Base-by-base conservation (phyloP, 179 eudicot species). In the Silene vulgaris region DNA sequence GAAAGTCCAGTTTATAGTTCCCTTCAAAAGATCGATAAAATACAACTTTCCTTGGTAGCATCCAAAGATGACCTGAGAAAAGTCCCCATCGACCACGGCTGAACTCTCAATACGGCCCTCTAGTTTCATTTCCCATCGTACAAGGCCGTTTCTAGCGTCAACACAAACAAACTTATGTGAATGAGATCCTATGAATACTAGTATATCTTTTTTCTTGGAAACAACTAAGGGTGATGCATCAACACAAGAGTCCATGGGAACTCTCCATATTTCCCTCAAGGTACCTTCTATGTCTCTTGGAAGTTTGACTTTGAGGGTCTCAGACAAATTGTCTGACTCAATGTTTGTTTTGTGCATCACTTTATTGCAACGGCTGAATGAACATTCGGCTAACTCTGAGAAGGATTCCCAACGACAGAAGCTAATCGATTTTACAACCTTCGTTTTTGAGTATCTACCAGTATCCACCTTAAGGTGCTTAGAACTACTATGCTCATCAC, bases 151-250 rank as follows among this genome's bases (percentile, higher is more conserved):
- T 84, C 76, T 83, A 73, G 87, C 99, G 79, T 95, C 75, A 61
- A 92, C 80, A 71, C 96, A 95, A 19, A 85, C 75, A 80, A 95
- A 92, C 79, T 83, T 86, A 82, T 77, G 85, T 1, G 96, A 89
- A 78, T 95, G 99, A 73, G 99, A 88, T 79, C 99, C 99, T 77
- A 92, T 88, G 54, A 86, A 88, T 35, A 92, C 71, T 45, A 78
- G 83, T 56, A 84, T 80, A 3, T 86, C 85, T 17, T 74, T 52
- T 73, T 81, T 87, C 77, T 87, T 87, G 20, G 77, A 82, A 76
- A 85, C 88, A 81, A 95, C 69, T 69, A 90, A 81, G 72, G 99
- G 97, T 29, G 99, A 95, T 72, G 99, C 99, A 82, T 95, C 99
- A 80, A 95, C 90, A 69, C 99, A 95, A 73, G 99, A 89, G 29